Base-by-base conservation (phyloP, 805 yeast genomes). In the Maudiozyma saulgeensis region DNA sequence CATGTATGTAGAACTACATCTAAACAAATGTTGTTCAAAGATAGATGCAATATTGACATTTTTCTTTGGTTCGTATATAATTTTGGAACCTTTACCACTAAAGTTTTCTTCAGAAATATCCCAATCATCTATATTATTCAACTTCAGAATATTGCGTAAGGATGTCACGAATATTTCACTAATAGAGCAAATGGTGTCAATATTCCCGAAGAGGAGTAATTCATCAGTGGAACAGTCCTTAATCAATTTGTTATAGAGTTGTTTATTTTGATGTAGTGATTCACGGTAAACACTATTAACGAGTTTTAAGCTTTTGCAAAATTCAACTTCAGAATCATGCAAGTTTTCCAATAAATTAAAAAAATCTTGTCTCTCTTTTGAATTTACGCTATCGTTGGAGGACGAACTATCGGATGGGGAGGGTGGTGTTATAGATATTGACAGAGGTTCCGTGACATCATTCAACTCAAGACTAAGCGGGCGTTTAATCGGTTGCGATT, bases 201-300 rank as follows among this genome's bases (percentile, higher is more conserved):
- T 54, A 52, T 75, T 74, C 1, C 77, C 75, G 61, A 77, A 76
- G 1, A 77, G 53, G 7, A 68, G 47, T 5, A 67, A 43, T 48
- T 69, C 70, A 32, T 75, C 76, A 23, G 60, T 60, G 1, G 61
- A 52, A 8, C 48, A 51, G 2, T 35, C 42, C 2, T 50, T 50
- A 25, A 68, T 55, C 11, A 75, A 55, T 13, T 68, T 63, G 43
- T 66, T 55, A 21, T 58, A 60, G 42, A 61, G 63, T 26, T 60
- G 59, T 28, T 51, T 53, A 6, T 66, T 62, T 43, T 60, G 64
- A 40, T 58, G 58, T 25, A 71, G 53, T 11, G 66, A 54, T 6
- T 67, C 62, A 9, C 70, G 57, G 45, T 67, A 71, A 0, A 73
- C 62, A 6, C 62, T 44, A 21, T 63, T 59, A 16, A 69, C 56